Evolutionary conservation across 73 alveolate species (phyloP), one percentile per base, ranked within the genome.

Genomic region (Loxodes magnus): DNA sequence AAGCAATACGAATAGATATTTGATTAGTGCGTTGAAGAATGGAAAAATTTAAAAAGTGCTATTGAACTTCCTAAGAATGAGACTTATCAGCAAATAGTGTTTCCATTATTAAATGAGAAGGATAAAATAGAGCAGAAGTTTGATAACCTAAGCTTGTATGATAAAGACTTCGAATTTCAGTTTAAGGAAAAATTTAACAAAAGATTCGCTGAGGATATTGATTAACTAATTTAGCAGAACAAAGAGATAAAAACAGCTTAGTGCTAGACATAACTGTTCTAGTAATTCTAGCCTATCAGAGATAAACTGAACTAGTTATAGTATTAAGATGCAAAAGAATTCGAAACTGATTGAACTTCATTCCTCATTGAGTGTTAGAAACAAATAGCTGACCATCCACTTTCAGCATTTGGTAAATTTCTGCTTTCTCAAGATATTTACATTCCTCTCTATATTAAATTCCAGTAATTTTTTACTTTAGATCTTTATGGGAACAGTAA

Each of bases 261-360:
- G 22, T 25, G 27, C 27, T 16, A 25, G 26, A 25, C 59, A 10
- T 10, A 25, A 1, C 9, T 46, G 9, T 37, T 25, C 22, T n/a
- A 12, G 26, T 24, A 25, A n/a, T 46, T 22, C 17, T 25, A 41
- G 17, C 27, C 7, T 21, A 24, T 46, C 10, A 10, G 22, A 9
- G 50, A n/a, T 12, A 19, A 24, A 5, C 52, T 46, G 22, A 41
- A 46, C n/a, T 20, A 46, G 27, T 37, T 16, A 10, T 10, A 46
- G 1, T 46, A 46, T 24, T 7, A 5, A 10, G 59, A 25, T 5
- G 17, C 2, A n/a, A 41, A 46, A 10, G 39, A 19, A 1, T 10
- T 46, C n/a, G 59, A 46, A 46, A 46, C 53, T 0, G 59, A 46
- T 24, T 46, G 59, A 41, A 19, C 26, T 1, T n/a, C n/a, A n/a